A percentile compares a stretch with the other conserved stretches of the same genome.
Conservation (phyloP, 1,139 yeast species). For the Saccharomyces pastorianus region DNA sequence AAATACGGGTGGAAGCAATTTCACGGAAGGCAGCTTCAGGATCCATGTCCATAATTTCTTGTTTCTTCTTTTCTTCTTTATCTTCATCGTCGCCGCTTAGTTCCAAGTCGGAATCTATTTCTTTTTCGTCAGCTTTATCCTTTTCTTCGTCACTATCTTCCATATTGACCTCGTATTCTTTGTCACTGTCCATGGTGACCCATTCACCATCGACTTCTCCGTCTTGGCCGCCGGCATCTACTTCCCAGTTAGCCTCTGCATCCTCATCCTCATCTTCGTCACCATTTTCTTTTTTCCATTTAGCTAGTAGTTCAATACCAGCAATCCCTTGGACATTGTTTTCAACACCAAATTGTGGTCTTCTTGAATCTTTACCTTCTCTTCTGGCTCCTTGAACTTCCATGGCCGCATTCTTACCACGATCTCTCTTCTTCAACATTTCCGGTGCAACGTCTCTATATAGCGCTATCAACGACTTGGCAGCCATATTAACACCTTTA, state of each 20-base stretch:
- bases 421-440: slow-evolving; percentile 79
- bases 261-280: slow-evolving; percentile 53
- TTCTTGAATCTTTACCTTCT: slow-evolving; percentile 28
- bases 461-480: slow-evolving; percentile 72
- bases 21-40: slow-evolving; percentile 48
- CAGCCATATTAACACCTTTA: slow-evolving; percentile 90
- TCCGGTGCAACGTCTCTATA: slow-evolving; percentile 95
- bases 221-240: slow-evolving; percentile 41
- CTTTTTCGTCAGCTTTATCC: slow-evolving; percentile 27
- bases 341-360: slow-evolving; percentile 67
- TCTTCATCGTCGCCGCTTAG: slow-evolving; percentile 29
- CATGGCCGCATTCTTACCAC: slow-evolving; percentile 88
- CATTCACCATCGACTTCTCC: slow-evolving; percentile 45
- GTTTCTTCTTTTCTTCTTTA: slow-evolving; percentile 15
- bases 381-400: slow-evolving; percentile 54
- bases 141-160: slow-evolving; percentile 39
- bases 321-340: slow-evolving; percentile 62
- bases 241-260: slow-evolving; percentile 47
- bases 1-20: slow-evolving; percentile 62
- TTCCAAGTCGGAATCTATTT: slow-evolving; percentile 36
- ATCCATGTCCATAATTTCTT: slow-evolving; percentile 21
- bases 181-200: slow-evolving; percentile 48
- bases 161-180: slow-evolving; percentile 42
- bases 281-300: slow-evolving; percentile 56
- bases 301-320: slow-evolving; percentile 80